Base-by-base conservation (phyloP, 352 stramenopile species). In the Phytophthora constricta region DNA sequence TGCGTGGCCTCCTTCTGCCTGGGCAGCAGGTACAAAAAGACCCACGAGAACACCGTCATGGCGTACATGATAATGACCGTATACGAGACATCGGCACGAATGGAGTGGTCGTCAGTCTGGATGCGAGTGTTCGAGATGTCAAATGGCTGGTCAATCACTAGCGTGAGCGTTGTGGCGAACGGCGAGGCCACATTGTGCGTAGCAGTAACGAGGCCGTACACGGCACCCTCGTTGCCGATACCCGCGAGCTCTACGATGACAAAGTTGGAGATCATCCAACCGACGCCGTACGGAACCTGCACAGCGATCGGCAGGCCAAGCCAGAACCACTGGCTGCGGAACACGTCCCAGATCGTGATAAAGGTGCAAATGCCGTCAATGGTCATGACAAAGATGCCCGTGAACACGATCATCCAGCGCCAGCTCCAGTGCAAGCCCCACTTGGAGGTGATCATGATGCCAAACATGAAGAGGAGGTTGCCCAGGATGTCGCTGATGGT, bases 261-360 rank as follows among this genome's bases (percentile, higher is more conserved):
- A 27, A 80, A 85, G 54, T 68, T 75, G 13, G 67, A 78, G 34
- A 85, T 77, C 42, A 79, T 71, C 58, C 65, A 85, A 23, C 64
- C 48, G 2, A 82, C 61, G 20, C 73, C 76, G 41, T 62, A 67
- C n/a, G 76, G 76, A 19, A 85, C 31, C 27, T 76, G 58, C 16
- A 80, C 66, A n/a, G 71, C 58, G 11, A 82, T 63, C 8, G 65
- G 67, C 0, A 69, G 50, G 17, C 73, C 76, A 23, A 79, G 33
- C 66, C 70, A 82, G 57, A 85, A 76, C 67, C 67, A 75, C 31
- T 71, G 67, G 11, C 67, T 75, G 11, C 67, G 67, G 62, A 75
- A 75, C 1, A 75, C 67, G 17, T 75, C 67, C 67, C 67, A 75
- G 41, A 75, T 14, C 25, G 62, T 71, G 47, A 75, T 68, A 53